Percentiles rank a stretch among this genome's conserved stretches.
phyloP scores from a whole-genome alignment of 805 yeast genomes.

The Candida awuae region DNA sequence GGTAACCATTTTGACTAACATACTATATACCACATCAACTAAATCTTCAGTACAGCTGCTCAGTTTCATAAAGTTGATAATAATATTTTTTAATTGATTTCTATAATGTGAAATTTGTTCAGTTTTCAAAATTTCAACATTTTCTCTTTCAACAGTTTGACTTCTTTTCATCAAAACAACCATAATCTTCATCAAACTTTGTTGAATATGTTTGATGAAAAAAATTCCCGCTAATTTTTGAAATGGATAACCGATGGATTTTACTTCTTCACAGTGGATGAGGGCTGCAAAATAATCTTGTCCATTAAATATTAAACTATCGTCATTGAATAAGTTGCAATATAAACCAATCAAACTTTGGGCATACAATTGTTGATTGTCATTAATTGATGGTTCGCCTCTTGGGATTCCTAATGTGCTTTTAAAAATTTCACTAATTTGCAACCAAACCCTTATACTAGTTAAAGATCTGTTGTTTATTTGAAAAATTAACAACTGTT shows the following conservation, averaged over 20 bases:
- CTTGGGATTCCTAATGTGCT: slow-evolving; percentile 17
- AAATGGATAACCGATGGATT: slow-evolving; percentile 36
- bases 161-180: slow-evolving; percentile 11
- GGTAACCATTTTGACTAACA: slow-evolving; percentile 48
- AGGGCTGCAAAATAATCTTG: slow-evolving; percentile 48
- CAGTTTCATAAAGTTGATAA: slow-evolving; percentile 19
- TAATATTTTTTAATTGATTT: slow-evolving; percentile 13
- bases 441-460: slow-evolving; percentile 42
- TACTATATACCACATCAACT: slow-evolving; percentile 39
- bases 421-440: slow-evolving; percentile 27
- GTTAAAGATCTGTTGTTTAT: slow-evolving; percentile 55
- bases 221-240: slow-evolving; percentile 43
- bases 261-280: slow-evolving; percentile 42
- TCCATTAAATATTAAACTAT: slow-evolving; percentile 26
- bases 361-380: slow-evolving; percentile 21
- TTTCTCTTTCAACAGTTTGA: background rate
- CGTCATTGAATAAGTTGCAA: slow-evolving; percentile 46
- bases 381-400: slow-evolving; percentile 14
- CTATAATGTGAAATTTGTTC: slow-evolving; percentile 5
- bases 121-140: slow-evolving; percentile 4
- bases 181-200: slow-evolving; percentile 28
- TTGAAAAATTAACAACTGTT: slow-evolving; percentile 43
- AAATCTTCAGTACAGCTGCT: slow-evolving; percentile 18
- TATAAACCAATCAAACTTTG: slow-evolving; percentile 34
- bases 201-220: slow-evolving; percentile 46